Conservation (phyloP, 768 basidiomycete genomes). For the Amanita phalloides region DNA sequence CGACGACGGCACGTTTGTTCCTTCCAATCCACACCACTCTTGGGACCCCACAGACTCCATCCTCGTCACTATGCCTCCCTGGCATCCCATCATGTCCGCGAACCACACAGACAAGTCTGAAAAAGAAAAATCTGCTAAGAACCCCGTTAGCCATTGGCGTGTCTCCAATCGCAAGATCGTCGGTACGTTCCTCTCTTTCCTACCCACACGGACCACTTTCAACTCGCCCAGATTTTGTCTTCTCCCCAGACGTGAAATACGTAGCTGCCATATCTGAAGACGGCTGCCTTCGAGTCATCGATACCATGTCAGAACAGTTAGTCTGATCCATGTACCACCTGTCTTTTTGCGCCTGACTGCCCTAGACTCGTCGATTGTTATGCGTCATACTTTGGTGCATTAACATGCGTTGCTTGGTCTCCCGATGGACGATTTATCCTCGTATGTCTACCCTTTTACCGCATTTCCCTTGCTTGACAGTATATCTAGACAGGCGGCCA, state of each 20-base stretch:
- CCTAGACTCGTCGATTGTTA: constrained; percentile 85
- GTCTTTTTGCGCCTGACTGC: neutral
- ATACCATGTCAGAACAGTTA: constrained; percentile 78
- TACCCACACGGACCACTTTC: too few species aligned
- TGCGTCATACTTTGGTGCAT: constrained; percentile 87
- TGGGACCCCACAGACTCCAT: constrained; percentile 76
- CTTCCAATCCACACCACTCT: constrained; percentile 26
- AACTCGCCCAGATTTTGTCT: constrained; percentile 61
- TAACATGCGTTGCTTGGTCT: constrained; percentile 90
- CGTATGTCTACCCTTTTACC: constrained; percentile 26
- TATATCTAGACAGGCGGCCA: constrained; percentile 78
- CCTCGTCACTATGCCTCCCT: constrained; percentile 76
- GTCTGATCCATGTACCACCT: constrained; percentile 13
- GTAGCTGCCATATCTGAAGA: constrained; percentile 90
- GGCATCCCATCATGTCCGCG: constrained; percentile 58
- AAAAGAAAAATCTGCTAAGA: constrained; percentile 66
- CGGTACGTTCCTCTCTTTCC: constrained; percentile 32
- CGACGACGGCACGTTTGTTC: constrained; percentile 70
- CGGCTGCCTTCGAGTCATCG: constrained; percentile 83
- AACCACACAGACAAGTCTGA: constrained; percentile 36
- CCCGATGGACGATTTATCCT: constrained; percentile 92
- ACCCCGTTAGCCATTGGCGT: constrained; percentile 88
- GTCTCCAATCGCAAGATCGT: constrained; percentile 62
- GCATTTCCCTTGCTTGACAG: constrained; percentile 5
- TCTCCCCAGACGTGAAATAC: constrained; percentile 88